Base-by-base conservation (phyloP, 2,329 filamentous ascomycete species). In the Dactylellina cionopaga region DNA sequence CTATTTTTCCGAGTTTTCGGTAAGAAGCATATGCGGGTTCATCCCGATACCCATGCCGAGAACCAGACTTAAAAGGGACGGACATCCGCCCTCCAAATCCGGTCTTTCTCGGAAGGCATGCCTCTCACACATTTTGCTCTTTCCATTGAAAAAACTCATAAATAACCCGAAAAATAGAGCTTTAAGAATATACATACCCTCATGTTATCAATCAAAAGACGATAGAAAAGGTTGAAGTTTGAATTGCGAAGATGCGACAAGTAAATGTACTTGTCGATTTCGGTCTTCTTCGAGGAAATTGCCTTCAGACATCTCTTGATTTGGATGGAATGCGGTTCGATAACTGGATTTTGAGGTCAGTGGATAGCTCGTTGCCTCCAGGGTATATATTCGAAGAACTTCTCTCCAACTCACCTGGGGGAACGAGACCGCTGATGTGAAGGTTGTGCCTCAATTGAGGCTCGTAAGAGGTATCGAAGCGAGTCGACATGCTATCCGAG, bases 261-360 rank as follows among this genome's bases (percentile, higher is more conserved):
- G 82, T 94, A 95, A 63, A 92, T 86, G 81, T 92, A 94, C 83
- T 91, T 92, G 85, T 94, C 91, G 78, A 95, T 88, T 75, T 84
- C 83, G 47, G 90, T 91, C 75, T 86, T 82, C 75, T 90, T 88
- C 74, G 85, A 85, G 66, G 88, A 85, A 77, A 94, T 89, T 83
- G 92, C 89, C 80, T 88, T 88, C 82, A 93, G 87, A 79, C 89
- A 90, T 81, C 87, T 84, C 76, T 84, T 83, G 77, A 85, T 86
- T 80, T 89, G 87, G 58, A 84, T 88, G 74, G 86, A 81, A 77
- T 85, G 80, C 79, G 80, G 85, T 82, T 88, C 85, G 80, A 87
- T 55, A 25, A 59, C 69, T 74, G 39, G 33, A 39, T 27, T 15
- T n/a, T 5, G 31, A 37, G 24, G 46, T 63, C 43, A 59, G 60